Evolutionary conservation across 176 grass and related monocot genomes (phyloP), one percentile per base, ranked within the genome.

Genomic region (Juncus inflexus): DNA sequence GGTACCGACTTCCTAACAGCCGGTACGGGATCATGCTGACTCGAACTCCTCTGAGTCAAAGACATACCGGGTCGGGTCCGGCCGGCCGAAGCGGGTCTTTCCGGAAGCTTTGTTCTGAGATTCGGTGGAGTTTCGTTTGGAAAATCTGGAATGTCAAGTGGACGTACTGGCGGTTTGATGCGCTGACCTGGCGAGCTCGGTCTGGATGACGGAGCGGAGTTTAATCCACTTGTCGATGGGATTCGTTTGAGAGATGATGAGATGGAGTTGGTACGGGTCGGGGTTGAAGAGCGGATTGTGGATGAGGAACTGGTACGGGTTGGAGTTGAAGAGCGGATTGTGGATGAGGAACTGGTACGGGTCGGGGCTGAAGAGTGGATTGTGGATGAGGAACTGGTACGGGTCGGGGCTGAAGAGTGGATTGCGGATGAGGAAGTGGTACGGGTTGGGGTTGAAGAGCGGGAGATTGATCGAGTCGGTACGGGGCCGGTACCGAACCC

Each of bases 61-160:
- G 75, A 9, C 55, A 75, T 72, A 74, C 86, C 89, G 35, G 89
- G 89, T 0, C 86, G 83, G 71, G 77, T 14, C 80, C 89, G 90
- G 55, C 89, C 78, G 69, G 89, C 62, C 12, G 89, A 99, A 15
- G 75, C 60, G 56, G 89, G 80, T 53, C 95, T 79, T 61, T 87
- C 85, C 69, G 86, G 95, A 79, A 94, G 66, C 54, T 79, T 99
- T 58, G 76, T 99, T 70, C 86, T 86, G 0, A 94, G 69, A 65
- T 99, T 94, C 7, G 86, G 86, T 12, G 89, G 95, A 7, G 80
- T 84, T 58, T 94, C 80, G 65, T 73, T 90, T 61, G 95, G 86
- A 39, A 99, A 99, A 84, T 94, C 86, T 78, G 78, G 83, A 76
- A 87, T 84, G 73, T 99, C 86, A 67, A 90, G 60, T 63, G 89